phyloP scores from a whole-genome alignment of 1,139 yeast genomes.

The Diutina mesorugosa region DNA sequence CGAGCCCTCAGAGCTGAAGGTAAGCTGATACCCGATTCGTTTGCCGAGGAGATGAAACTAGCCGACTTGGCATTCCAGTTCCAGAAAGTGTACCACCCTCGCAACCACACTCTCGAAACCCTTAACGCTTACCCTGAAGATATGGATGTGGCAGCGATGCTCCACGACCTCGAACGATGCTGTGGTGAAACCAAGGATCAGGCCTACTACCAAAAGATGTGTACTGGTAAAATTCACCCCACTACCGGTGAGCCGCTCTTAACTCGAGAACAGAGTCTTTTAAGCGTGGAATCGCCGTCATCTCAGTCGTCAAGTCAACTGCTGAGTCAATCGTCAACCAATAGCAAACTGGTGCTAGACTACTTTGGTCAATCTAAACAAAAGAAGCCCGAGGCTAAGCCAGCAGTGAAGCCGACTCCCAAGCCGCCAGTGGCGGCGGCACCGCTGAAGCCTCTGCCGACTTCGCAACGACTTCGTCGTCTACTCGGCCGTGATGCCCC shows the following conservation, averaged over 20 bases:
- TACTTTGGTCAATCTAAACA: neutral
- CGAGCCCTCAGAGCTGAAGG: conserved; percentile 52
- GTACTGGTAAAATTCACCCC: conserved; percentile 60
- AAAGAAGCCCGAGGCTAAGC: neutral
- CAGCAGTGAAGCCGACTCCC: too few species aligned
- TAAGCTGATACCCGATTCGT: conserved; percentile 44
- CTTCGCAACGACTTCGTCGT: neutral
- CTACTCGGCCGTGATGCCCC: neutral
- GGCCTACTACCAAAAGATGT: conserved; percentile 40
- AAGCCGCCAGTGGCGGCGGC: neutral
- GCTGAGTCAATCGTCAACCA: neutral
- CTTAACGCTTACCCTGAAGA: conserved; percentile 43
- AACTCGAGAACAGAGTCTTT: conserved; percentile 30
- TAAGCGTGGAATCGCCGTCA: neutral
- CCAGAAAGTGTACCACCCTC: conserved; percentile 79
- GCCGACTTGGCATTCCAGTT: conserved; percentile 77
- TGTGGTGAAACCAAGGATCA: conserved; percentile 47
- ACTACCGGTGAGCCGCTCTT: conserved; percentile 35
- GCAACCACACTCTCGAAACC: conserved; percentile 30
- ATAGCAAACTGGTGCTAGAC: neutral
- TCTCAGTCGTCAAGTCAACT: neutral
- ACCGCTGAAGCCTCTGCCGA: neutral
- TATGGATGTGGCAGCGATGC: conserved; percentile 11
- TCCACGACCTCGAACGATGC: conserved; percentile 36
- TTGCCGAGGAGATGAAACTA: conserved; percentile 43